Evolutionary conservation across 176 grass and related monocot genomes (phyloP).

Genomic region (Dendrocalamus sinicus): DNA sequence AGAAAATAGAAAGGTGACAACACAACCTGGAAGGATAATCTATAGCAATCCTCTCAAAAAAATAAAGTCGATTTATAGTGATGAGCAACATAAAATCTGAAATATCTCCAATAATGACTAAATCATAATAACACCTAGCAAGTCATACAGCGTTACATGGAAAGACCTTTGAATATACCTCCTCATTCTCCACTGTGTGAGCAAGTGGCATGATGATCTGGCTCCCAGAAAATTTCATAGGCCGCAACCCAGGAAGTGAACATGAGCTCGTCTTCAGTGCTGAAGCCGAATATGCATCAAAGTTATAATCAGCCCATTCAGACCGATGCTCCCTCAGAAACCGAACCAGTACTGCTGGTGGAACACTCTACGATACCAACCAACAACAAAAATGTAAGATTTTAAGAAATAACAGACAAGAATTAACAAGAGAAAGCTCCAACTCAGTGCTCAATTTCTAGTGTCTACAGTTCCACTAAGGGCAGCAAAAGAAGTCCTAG

Average conservation of each 20-base stretch:
- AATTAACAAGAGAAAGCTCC: background rate
- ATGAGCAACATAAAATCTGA: background rate
- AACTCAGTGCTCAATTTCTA: background rate
- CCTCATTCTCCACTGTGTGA: slow-evolving; percentile 95
- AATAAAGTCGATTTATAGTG: background rate
- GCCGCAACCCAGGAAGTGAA: slow-evolving; percentile 74
- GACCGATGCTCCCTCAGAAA: slow-evolving; percentile 95
- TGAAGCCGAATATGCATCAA: slow-evolving; percentile 89
- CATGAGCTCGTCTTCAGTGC: slow-evolving; percentile 63
- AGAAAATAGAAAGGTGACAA: background rate
- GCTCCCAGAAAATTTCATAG: slow-evolving; percentile 81
- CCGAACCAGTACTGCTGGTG: slow-evolving; percentile 79
- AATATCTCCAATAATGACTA: background rate
- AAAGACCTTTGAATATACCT: slow-evolving; percentile 56
- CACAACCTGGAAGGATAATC: background rate
- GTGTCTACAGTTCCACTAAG: slow-evolving; percentile 9
- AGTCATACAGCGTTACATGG: background rate
- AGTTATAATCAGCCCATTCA: slow-evolving; percentile 97
- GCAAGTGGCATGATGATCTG: slow-evolving; percentile 93
- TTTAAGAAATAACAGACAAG: slow-evolving; percentile 2
- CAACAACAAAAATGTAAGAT: slow-evolving; percentile 29
- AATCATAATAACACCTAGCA: background rate
- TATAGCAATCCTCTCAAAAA: background rate
- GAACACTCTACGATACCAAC: slow-evolving; percentile 74
- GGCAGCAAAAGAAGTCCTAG: slow-evolving; percentile 14